Base-by-base conservation (phyloP, 176 grass and related monocot genomes). In the Eremochloa ophiuroides region DNA sequence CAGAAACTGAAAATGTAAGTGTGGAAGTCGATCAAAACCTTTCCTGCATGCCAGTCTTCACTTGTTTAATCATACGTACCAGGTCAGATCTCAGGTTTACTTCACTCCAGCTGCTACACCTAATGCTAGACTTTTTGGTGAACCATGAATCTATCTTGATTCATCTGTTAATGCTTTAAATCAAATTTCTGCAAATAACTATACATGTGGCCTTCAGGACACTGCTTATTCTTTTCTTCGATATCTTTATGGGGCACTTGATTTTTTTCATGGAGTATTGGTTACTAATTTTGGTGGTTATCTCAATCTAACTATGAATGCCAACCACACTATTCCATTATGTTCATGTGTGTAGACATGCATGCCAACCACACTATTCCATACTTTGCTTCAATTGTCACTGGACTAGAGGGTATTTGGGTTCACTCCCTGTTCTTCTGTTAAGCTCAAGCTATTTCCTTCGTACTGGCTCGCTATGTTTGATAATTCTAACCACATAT, bases 91-190 rank as follows among this genome's bases (percentile, higher is more conserved):
- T 70, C 23, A 69, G 26, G n/a, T 44, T 44, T 70, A 44, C 67
- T 71, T 71, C 14, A 29, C 7, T 71, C 39, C 20, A 41, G n/a
- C 23, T 44, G 39, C n/a, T 65, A 30, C 29, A 35, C 7, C 29
- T 65, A 30, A 7, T 83, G 41, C 28, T 77, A 46, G n/a, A 30
- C 67, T 40, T 85, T 62, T 66, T 73, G 65, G 23, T 9, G 73
- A 29, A 40, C 10, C 25, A 15, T 25, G 71, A 31, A 42, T 12
- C 27, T 66, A 47, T 58, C 22, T 20, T 41, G 26, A 33, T 44
- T 69, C 2, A 17, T 72, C 42, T 26, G 42, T 72, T 71, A 59
- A 29, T 42, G 38, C 6, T 72, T 61, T 33, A 8, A 29, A 82
- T 44, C 4, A 62, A 60, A 23, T 43, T 34, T 37, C 3, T 47